Percentiles rank a stretch among this genome's conserved stretches.
Evolutionary conservation across 805 yeast genomes (phyloP).

Genomic region (Pichia scutulata): DNA sequence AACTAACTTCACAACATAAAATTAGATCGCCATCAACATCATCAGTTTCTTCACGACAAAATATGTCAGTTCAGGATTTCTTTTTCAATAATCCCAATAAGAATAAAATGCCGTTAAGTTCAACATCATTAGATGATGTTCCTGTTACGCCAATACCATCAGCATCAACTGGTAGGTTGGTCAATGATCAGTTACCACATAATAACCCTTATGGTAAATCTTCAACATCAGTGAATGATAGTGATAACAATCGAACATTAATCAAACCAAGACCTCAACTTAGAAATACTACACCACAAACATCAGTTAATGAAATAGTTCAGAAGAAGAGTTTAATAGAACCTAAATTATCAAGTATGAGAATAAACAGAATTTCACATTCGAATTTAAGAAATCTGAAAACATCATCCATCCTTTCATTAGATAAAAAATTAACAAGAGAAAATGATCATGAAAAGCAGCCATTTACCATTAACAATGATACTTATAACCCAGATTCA

Average conservation of each 20-base stretch:
- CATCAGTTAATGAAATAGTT: conserved; percentile 4
- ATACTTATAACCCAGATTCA: conserved; percentile 4
- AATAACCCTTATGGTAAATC: neutral
- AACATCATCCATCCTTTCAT: conserved; percentile 5
- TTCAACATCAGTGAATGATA: neutral
- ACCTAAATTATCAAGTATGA: conserved; percentile 15
- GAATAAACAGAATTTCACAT: conserved; percentile 10
- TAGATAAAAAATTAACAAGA: conserved; percentile 1
- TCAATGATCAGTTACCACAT: neutral
- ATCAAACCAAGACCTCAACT: conserved; percentile 21
- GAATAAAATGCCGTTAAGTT: conserved; percentile 10
- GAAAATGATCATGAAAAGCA: neutral
- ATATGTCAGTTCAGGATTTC: conserved; percentile 46
- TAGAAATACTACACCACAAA: conserved; percentile 11
- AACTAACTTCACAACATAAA: neutral
- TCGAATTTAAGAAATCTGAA: conserved; percentile 6
- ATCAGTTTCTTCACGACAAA: conserved; percentile 3
- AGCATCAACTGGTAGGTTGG: neutral
- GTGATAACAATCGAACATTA: conserved; percentile 8
- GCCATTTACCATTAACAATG: conserved; percentile 2
- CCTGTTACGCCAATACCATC: neutral
- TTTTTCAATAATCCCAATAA: conserved; percentile 33
- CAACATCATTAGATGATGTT: conserved; percentile 10
- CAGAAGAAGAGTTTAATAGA: conserved; percentile 1
- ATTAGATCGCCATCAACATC: neutral